Evolutionary conservation across 352 stramenopile species (phyloP).

Genomic region (Phytophthora cryptogea): DNA sequence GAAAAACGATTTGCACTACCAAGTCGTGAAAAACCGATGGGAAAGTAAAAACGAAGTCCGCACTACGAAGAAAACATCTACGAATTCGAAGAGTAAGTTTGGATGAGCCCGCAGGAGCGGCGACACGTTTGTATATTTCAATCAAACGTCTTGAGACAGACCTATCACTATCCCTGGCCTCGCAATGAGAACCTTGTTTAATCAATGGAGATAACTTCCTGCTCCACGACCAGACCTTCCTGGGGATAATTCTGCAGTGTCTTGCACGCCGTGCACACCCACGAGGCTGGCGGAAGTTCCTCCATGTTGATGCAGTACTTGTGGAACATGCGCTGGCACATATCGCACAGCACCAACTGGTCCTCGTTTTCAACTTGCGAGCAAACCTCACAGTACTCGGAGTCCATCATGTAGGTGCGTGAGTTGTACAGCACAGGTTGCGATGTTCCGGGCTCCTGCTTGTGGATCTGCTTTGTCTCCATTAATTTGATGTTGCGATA

Average conservation of each 20-base stretch:
- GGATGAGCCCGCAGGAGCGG: slow-evolving; percentile 18
- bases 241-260: slow-evolving; percentile 65
- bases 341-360: slow-evolving; percentile 76
- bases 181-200: slow-evolving; percentile 28
- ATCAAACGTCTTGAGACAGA: slow-evolving; percentile 24
- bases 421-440: slow-evolving; percentile 64
- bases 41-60: slow-evolving; percentile 50
- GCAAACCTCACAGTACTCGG: slow-evolving; percentile 75
- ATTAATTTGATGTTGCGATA: slow-evolving; percentile 88
- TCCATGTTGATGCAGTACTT: slow-evolving; percentile 82
- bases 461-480: slow-evolving; percentile 70
- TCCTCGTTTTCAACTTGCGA: slow-evolving; percentile 61
- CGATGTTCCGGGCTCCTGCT: slow-evolving; percentile 64
- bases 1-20: slow-evolving; percentile 88
- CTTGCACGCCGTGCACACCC: slow-evolving; percentile 79
- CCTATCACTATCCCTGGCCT: slow-evolving; percentile 10
- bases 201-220: slow-evolving; percentile 76
- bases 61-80: slow-evolving; percentile 28
- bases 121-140: slow-evolving; percentile 32
- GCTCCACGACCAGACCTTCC: slow-evolving; percentile 54
- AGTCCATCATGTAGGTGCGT: slow-evolving; percentile 77
- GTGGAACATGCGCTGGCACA: slow-evolving; percentile 86
- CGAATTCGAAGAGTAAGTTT: slow-evolving; percentile 24
- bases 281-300: slow-evolving; percentile 75
- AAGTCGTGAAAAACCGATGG: slow-evolving; percentile 81